Percentiles rank a stretch among this genome's conserved stretches.
Evolutionary conservation across 2,329 filamentous ascomycete species (phyloP).

Genomic region (Golovinomyces cichoracearum): DNA sequence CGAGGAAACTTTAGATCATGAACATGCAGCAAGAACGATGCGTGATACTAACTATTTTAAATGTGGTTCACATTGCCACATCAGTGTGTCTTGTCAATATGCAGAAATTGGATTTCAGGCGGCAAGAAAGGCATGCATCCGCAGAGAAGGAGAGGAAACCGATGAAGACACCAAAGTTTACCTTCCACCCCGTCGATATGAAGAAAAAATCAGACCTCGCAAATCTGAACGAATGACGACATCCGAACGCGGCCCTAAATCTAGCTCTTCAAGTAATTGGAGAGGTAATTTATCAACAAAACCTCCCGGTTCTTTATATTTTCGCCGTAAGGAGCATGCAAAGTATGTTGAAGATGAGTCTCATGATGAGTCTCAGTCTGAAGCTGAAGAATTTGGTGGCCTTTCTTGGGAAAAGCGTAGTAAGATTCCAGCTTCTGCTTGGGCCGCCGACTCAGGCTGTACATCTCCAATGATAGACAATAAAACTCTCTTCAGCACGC

Average conservation of each 20-base stretch:
- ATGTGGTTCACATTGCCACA: not conserved
- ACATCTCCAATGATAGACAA: slow-evolving; percentile 1
- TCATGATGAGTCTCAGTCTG: not conserved
- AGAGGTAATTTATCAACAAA: not conserved
- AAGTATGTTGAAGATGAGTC: not conserved
- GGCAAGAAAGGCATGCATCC: not conserved
- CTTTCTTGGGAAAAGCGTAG: slow-evolving; percentile 1
- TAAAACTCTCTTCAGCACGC: slow-evolving; percentile 1
- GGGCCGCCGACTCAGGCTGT: slow-evolving; percentile 1
- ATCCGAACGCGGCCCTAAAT: not conserved
- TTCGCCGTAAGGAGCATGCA: not conserved
- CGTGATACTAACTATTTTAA: not conserved
- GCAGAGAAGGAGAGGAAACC: not conserved
- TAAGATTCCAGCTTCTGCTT: slow-evolving; percentile 1
- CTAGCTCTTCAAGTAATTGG: slow-evolving; percentile 1
- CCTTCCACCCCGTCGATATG: not conserved
- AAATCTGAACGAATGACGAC: not conserved
- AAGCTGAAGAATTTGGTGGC: not conserved
- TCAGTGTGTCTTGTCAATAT: not conserved
- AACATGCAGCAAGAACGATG: not conserved
- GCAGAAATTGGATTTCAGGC: not conserved
- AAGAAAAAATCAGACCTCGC: not conserved
- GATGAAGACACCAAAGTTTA: slow-evolving; percentile 1
- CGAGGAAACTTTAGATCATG: not conserved
- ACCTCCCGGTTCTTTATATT: not conserved